Evolutionary conservation across 306 rosid genomes (phyloP), one percentile per base, ranked within the genome.

Genomic region (Oxytropis ochrocephala): DNA sequence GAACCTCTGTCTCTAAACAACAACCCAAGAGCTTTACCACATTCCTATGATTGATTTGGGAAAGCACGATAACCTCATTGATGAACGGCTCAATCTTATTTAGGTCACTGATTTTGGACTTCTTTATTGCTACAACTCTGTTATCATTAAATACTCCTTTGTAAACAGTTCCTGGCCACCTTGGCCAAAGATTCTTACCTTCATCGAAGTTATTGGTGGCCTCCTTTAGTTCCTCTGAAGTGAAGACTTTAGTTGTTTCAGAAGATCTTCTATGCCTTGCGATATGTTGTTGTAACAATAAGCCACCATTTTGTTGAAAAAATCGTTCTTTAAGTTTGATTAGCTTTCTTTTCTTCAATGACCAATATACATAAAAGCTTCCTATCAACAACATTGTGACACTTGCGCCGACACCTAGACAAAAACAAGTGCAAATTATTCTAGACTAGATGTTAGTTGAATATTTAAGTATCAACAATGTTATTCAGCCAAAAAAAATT

Each of bases 11-110:
- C 61, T 81, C 86, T 4, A 81, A 53, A 47, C 85, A 84, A 14
- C 89, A 85, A 33, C 89, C 86, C 1, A 81, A 67, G 35, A 85
- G 82, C 38, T 35, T 69, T 0, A 79, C 86, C 17, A 79, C 84
- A 27, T 85, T 79, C 1, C 82, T 74, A 0, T 81, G 82, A 59
- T 76, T 81, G 7, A 81, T 85, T 66, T 85, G 84, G 19, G 86
- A 76, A 0, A 85, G 78, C 2, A 85, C 68, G 4, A 81, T 18
- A 6, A 85, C 80, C 39, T 85, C 84, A 13, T 81, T 85, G 7
- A 85, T 76, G 63, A 85, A 85, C 41, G 69, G 84, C 64, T 73
- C 63, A 2, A 42, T 82, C 8, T 81, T 86, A 19, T 67, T 64
- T 18, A 51, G 76, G 35, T 81, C 82, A 1, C 36, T 36, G 6